A percentile compares a stretch with the other conserved stretches of the same genome.
These are phyloP conservation scores for Cystoisospora suis DNA, from an alignment of 169 alveolate species.

Conservation along the genomic window DNA sequence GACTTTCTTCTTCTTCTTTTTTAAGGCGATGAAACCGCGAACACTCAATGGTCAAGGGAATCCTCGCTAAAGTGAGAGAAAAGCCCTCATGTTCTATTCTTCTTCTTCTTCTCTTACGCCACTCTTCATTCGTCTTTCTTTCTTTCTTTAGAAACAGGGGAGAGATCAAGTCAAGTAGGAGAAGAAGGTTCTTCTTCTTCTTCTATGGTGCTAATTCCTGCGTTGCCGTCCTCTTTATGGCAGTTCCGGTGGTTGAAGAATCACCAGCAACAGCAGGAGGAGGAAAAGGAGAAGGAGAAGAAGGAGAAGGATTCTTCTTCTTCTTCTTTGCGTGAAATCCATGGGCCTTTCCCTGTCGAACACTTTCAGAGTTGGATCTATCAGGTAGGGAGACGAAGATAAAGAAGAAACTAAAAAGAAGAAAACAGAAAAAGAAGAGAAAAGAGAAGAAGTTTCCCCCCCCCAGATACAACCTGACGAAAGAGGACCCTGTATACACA, in stretches of 20 bases:
- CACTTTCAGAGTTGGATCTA: background rate
- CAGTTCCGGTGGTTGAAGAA: constrained; percentile 35
- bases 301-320: too few species aligned
- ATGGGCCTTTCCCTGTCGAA: background rate
- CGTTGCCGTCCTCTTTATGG: background rate
- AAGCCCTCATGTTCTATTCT: background rate
- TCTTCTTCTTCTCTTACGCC: background rate
- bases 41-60: too few species aligned
- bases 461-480: background rate
- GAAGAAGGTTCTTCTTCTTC: too few species aligned
- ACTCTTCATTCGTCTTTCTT: background rate
- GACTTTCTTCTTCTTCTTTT: too few species aligned
- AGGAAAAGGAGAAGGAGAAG: too few species aligned
- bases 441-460: background rate
- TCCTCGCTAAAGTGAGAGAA: too few species aligned
- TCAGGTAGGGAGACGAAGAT: background rate
- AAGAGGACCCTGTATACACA: background rate
- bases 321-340: too few species aligned
- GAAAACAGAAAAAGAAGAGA: constrained; percentile 7
- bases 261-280: constrained; percentile 4
- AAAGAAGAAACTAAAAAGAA: background rate
- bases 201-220: background rate
- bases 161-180: too few species aligned
- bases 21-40: too few species aligned
- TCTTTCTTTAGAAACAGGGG: too few species aligned